Evolutionary conservation across 345 rosid genomes (phyloP), one percentile per base, ranked within the genome.

Genomic region (Dipteronia sinensis): DNA sequence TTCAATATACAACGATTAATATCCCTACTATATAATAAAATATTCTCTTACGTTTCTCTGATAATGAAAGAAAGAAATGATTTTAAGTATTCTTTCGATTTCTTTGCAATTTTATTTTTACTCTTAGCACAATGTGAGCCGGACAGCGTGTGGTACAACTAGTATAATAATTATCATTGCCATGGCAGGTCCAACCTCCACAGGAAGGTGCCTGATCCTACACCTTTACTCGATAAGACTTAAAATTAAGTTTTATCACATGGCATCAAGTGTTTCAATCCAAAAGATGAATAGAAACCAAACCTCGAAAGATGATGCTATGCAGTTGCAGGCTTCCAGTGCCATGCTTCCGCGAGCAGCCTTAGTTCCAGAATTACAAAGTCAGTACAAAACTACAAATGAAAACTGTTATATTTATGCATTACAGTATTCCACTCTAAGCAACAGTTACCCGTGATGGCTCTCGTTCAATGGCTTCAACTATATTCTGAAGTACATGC

Each of bases 301-400:
- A 44, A 95, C 98, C 74, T 77, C 77, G 82, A 92, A 83, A 62
- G 95, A 87, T 16, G 88, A 84, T 76, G 89, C 90, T 73, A 95
- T 85, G 82, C 90, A 92, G 83, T 93, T 92, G 88, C 97, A 93
- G 82, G 98, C 92, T 86, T 93, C 98, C 11, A 95, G 97, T 1
- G 98, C 97, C 89, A 93, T 81, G 79, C 76, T 83, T 81, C 98
- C 98, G 23, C 91, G 89, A 70, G 82, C 78, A 75, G 83, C 86
- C 98, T 93, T 79, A n/a, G 71, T 58, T 78, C 62, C 79, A 82
- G 80, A 49, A 85, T 20, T 23, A 61, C 73, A 76, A 65, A 69
- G 71, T 81, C 69, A 79, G 79, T 62, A 78, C n/a, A 65, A 7
- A n/a, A 79, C 79, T 62, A 78, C n/a, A 65, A 7, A n/a, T n/a